Base-by-base conservation (phyloP, 2,329 filamentous ascomycete species). In the Cladosporium austrohemisphaericum region DNA sequence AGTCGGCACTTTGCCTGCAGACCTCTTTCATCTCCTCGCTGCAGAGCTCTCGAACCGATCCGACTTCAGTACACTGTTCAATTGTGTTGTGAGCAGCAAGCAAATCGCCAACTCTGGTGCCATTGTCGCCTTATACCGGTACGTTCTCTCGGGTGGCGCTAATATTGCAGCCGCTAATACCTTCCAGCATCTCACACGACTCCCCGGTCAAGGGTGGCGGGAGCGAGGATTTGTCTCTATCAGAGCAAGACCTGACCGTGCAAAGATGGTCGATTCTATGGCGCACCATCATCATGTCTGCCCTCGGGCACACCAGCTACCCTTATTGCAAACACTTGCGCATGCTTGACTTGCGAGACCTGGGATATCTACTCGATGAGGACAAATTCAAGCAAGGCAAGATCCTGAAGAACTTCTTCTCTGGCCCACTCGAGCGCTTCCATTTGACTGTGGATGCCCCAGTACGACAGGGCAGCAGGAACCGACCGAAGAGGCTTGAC, bases 251-350 rank as follows among this genome's bases (percentile, higher is more conserved):
- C 26, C 57, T 72, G 22, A 67, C 70, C n/a, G 70, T 76, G 16
- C 72, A 73, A 47, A 78, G 78, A 65, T 84, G 80, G 77, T 78
- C 80, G 2, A 73, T 78, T 5, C 65, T 86, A 41, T 89, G 85
- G 85, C 77, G 78, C 43, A 83, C 83, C 2, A 79, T 88, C 55
- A 78, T 86, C 50, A 69, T 81, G 6, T 88, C 85, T 7, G 81
- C 81, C 50, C 67, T 84, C 35, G 78, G 76, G 19, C 68, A 71
- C 55, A 86, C 85, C 0, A 68, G 80, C 14, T 84, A 81, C 54
- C 84, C 84, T 0, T 90, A 90, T 62, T 85, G 80, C 58, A 73
- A 79, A 29, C 87, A 85, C 65, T 78, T 88, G 49, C 79, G 77
- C 49, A 72, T 75, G 20, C 71, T 89, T 29, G 79, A 84, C 55